Base-by-base conservation (phyloP, 768 basidiomycete species). In the Pleurotus citrinopileatus region DNA sequence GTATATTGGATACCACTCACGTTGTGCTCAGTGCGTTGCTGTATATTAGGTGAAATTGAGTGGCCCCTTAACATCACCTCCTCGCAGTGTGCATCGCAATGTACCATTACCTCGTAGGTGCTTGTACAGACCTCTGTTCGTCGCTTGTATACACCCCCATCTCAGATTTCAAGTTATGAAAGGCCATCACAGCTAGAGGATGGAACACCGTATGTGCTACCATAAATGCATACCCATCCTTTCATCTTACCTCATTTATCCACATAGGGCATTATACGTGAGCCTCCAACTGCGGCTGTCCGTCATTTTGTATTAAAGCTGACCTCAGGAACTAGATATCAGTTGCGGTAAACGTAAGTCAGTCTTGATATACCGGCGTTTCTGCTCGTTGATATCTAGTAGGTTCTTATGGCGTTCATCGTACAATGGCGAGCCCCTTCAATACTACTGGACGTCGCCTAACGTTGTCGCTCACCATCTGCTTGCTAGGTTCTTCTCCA, bases 61-160 rank as follows among this genome's bases (percentile, higher is more conserved):
- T 42, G 23, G 13, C 36, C 17, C 37, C 36, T 53, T 55, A 36
- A 53, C 34, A 42, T 48, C 17, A 23, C n/a, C 26, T 29, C 26
- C 13, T 50, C 19, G 9, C 52, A 76, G 76, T 76, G 70, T 72
- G 73, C 44, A 72, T 76, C 58, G 58, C 70, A 1, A 59, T 77
- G 54, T 70, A 78, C 59, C 59, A 66, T 52, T 78, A 77, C 56
- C 70, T 78, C 42, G 76, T 79, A 59, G n/a, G n/a, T n/a, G n/a
- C n/a, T n/a, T n/a, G n/a, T n/a, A 29, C 68, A 34, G 19, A 10
- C 22, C 44, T 13, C 17, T 17, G 10, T 4, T n/a, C 19, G 9
- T 13, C 34, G 17, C 25, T 19, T 29, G n/a, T 13, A 17, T 36
- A n/a, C 40, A 27, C 32, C n/a, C n/a, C n/a, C 32, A 10, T n/a